Conservation (phyloP, 1,284 basidiomycete species). For the Ceratobasidium sp. region DNA sequence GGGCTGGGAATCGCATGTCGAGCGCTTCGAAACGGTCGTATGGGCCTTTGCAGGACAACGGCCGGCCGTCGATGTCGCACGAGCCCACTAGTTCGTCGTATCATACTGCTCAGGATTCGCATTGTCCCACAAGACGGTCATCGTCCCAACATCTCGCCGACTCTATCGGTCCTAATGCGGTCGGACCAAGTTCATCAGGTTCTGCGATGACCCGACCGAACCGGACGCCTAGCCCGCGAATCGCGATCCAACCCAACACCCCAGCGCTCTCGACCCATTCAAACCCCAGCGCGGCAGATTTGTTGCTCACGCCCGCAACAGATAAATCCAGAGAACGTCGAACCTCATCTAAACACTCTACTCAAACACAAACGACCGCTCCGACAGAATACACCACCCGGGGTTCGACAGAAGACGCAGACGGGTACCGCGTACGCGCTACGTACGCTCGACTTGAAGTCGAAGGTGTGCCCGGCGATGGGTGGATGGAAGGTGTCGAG, state of each 20-base stretch:
- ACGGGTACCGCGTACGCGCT: slow-evolving; percentile 87
- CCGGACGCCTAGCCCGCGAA: background rate
- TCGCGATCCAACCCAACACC: slow-evolving; percentile 4
- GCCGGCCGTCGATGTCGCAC: background rate
- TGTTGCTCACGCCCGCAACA: slow-evolving; percentile 16
- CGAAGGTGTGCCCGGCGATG: slow-evolving; percentile 71
- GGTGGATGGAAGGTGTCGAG: slow-evolving; percentile 61
- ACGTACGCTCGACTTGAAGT: slow-evolving; percentile 89
- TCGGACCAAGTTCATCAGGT: too few species aligned
- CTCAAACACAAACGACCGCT: slow-evolving; percentile 14
- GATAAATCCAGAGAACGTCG: slow-evolving; percentile 22
- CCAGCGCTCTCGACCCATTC: slow-evolving; percentile 3
- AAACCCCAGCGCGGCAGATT: slow-evolving; percentile 14
- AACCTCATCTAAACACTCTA: background rate
- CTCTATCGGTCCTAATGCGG: too few species aligned
- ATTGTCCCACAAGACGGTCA: background rate
- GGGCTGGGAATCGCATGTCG: background rate
- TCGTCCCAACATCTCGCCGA: slow-evolving; percentile 19
- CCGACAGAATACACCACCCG: slow-evolving; percentile 29
- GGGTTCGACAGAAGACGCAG: slow-evolving; percentile 75
- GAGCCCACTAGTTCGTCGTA: background rate
- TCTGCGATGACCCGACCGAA: background rate
- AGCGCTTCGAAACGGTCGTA: slow-evolving; percentile 6
- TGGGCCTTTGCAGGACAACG: background rate
- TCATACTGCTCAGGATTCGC: background rate